Percentiles rank a stretch among this genome's conserved stretches.
These are phyloP conservation scores for Aureobasidium sp. DNA, from an alignment of 2,329 filamentous ascomycete genomes.

Conservation along the genomic window DNA sequence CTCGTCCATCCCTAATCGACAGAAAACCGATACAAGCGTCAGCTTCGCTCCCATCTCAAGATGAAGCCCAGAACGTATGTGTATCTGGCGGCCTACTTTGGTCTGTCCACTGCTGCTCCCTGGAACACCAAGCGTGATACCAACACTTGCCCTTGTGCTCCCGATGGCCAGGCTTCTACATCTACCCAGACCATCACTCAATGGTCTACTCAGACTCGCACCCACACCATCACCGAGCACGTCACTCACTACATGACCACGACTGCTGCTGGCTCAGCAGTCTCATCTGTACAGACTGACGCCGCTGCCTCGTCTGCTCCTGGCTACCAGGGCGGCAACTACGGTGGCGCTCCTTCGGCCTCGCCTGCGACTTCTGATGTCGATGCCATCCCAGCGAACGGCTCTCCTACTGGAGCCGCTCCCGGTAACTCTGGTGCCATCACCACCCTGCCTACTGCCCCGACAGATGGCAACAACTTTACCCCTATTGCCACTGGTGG, in stretches of 20 bases:
- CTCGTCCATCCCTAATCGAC: constrained; percentile 3
- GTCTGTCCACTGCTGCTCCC: not conserved
- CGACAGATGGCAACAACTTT: not conserved
- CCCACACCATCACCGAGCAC: not conserved
- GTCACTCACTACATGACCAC: not conserved
- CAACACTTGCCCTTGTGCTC: constrained; percentile 9
- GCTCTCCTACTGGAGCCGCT: not conserved
- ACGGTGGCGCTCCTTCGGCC: not conserved
- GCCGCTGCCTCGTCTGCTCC: not conserved
- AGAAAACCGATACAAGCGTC: not conserved
- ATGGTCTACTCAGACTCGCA: constrained; percentile 2
- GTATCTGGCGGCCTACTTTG: constrained; percentile 9
- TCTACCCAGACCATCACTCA: not conserved
- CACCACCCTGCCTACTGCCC: not conserved
- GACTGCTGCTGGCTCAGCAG: constrained; percentile 3
- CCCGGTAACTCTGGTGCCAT: not conserved
- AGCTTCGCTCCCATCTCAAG: not conserved
- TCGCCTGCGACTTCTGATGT: constrained; percentile 4
- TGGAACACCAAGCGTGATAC: constrained; percentile 6
- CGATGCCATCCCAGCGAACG: not conserved
- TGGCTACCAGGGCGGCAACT: not conserved
- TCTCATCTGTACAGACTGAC: not conserved
- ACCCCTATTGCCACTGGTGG: not conserved
- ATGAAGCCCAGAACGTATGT: constrained; percentile 8
- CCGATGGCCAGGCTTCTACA: not conserved